Evolutionary conservation across 2,329 filamentous ascomycete species (phyloP).

Genomic region (Phialemoniopsis sp.): DNA sequence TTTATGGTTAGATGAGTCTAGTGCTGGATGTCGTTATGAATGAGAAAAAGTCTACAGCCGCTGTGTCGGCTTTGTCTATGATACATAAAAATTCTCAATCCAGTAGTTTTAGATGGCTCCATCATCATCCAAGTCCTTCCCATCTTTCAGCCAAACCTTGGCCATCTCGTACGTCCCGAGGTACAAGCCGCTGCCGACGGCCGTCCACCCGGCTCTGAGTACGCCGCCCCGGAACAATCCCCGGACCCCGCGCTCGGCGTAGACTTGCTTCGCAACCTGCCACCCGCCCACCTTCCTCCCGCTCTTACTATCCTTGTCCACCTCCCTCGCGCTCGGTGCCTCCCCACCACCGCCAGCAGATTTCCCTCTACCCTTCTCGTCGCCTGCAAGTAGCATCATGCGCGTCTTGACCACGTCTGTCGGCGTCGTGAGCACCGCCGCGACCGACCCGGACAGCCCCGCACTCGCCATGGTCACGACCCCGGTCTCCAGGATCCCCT

Average conservation of each 20-base stretch:
- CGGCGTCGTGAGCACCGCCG: slow-evolving; percentile 80
- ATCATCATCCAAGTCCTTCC: slow-evolving; percentile 38
- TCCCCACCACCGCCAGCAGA: too few relatives aligned
- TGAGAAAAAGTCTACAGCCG: too few relatives aligned
- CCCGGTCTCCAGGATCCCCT: slow-evolving; percentile 59
- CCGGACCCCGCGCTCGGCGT: slow-evolving; percentile 61
- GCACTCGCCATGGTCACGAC: slow-evolving; percentile 70
- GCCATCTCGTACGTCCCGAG: slow-evolving; percentile 82
- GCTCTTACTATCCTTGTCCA: slow-evolving; percentile 16
- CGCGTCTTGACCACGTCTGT: slow-evolving; percentile 87
- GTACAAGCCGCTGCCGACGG: slow-evolving; percentile 78
- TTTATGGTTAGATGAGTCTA: too few relatives aligned
- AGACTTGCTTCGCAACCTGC: slow-evolving; percentile 61
- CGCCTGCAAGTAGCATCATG: slow-evolving; percentile 70
- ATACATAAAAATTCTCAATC: too few relatives aligned
- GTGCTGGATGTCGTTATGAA: too few relatives aligned
- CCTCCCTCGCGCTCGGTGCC: slow-evolving; percentile 17
- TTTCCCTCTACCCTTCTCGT: slow-evolving; percentile 16
- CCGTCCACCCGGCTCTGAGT: slow-evolving; percentile 75
- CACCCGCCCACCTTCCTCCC: slow-evolving; percentile 39
- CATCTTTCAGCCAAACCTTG: slow-evolving; percentile 54
- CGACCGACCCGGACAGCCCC: slow-evolving; percentile 67
- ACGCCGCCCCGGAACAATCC: slow-evolving; percentile 76
- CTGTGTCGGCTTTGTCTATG: too few relatives aligned
- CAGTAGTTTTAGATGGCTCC: slow-evolving; percentile 3